Evolutionary conservation across 495 filamentous ascomycete genomes (phyloP).

Genomic region (Penicillium angulare): DNA sequence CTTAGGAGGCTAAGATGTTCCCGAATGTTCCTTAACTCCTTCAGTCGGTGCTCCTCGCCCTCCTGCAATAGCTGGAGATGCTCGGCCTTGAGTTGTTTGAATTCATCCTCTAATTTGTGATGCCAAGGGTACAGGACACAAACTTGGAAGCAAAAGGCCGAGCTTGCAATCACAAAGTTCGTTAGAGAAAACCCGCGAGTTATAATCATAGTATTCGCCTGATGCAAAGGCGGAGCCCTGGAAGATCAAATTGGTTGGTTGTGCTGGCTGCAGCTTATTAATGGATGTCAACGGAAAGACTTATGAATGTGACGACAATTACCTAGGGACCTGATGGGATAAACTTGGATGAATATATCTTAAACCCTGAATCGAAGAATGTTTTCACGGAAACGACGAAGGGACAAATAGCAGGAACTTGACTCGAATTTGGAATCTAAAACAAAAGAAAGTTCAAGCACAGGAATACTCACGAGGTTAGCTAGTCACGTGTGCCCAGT

Average conservation of each 20-base stretch:
- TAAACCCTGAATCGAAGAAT: neutral
- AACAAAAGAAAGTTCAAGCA: neutral
- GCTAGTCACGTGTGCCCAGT: neutral
- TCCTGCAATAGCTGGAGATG: slow-evolving; percentile 38
- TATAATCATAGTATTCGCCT: slow-evolving; percentile 44
- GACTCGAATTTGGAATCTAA: neutral
- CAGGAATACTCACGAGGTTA: neutral
- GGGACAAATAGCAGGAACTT: neutral
- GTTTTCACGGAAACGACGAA: neutral
- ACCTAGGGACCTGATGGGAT: neutral
- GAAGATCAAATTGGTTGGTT: slow-evolving; percentile 4
- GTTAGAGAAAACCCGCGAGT: slow-evolving; percentile 58
- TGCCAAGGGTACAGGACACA: slow-evolving; percentile 68
- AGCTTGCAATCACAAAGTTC: slow-evolving; percentile 59
- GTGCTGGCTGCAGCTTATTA: slow-evolving; percentile 1
- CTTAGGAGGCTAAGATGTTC: slow-evolving; percentile 6
- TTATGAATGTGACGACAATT: neutral
- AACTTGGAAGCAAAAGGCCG: slow-evolving; percentile 63
- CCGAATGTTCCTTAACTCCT: slow-evolving; percentile 9
- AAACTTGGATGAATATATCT: neutral
- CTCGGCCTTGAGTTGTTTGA: slow-evolving; percentile 55
- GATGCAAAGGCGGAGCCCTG: slow-evolving; percentile 6
- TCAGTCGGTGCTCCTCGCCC: slow-evolving; percentile 11
- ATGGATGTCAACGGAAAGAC: neutral
- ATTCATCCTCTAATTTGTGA: slow-evolving; percentile 58